Evolutionary conservation across 768 basidiomycete genomes (phyloP), one percentile per base, ranked within the genome.

Genomic region (Multifurca ochricompacta): DNA sequence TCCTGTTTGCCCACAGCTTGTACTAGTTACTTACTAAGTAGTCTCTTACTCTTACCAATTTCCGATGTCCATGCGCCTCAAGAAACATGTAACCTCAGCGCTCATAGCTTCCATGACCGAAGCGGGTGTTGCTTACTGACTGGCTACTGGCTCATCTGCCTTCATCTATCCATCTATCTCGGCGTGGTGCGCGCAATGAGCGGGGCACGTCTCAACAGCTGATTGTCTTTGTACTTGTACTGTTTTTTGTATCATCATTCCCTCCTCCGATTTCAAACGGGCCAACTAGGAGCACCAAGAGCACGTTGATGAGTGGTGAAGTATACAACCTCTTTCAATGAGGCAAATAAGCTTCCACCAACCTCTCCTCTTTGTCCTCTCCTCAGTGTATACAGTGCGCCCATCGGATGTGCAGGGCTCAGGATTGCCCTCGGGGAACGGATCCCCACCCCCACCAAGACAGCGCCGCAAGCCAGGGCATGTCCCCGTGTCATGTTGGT

Each of bases 401-500:
- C 39, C 32, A 2, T 5, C 11, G 23, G 40, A 21, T 34, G 25
- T 40, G 25, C 37, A 21, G 23, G 18, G 19, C 32, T 56, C 55
- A 11, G 39, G 50, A 13, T 41, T 31, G 28, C 44, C 50, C n/a
- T 34, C 42, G 27, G 50, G 55, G 19, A 47, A 45, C 25, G 55
- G 41, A 7, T 50, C 55, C 14, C 53, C 56, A 13, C 50, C 51
- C 10, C n/a, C n/a, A n/a, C n/a, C n/a, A n/a, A 49, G 45, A 52
- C 60, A 51, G 35, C 54, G 61, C 14, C 59, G 61, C 28, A 62
- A 62, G 19, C 63, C 63, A 2, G 63, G 63, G 16, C 59, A 62
- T 37, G 62, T 60, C 16, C 63, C 63, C 30, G 64, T 66, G 36
- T 66, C 65, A 59, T 71, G 69, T 56, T 64, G 69, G 62, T 66